These are phyloP conservation scores for Kalanchoe fedtschenkoi DNA, from an alignment of 164 flowering plant genomes.

Conservation along the genomic window DNA sequence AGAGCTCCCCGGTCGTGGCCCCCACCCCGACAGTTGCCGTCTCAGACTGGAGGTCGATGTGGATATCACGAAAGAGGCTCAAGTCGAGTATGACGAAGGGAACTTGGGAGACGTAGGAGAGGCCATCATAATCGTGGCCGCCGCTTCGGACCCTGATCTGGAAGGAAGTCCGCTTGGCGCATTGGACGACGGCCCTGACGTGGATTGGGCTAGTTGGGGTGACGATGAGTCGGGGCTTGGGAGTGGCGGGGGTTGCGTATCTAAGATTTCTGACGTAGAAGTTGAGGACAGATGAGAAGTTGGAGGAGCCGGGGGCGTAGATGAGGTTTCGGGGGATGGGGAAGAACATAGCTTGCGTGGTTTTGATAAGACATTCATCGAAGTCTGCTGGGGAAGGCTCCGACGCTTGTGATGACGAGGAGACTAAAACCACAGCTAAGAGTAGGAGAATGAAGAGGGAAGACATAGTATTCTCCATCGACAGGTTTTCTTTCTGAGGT, in stretches of 20 bases:
- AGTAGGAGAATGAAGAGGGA: too few relatives aligned
- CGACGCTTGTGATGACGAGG: too few relatives aligned
- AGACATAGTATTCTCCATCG: too few relatives aligned
- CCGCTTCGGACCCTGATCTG: constrained; percentile 2
- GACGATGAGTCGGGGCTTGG: background rate
- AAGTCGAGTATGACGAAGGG: constrained; percentile 3
- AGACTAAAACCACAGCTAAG: too few relatives aligned
- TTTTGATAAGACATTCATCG: too few relatives aligned
- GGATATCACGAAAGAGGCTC: background rate
- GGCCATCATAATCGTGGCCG: too few relatives aligned
- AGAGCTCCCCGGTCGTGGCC: constrained; percentile 6
- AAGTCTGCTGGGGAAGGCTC: too few relatives aligned
- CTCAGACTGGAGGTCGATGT: background rate
- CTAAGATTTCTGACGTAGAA: constrained; percentile 3
- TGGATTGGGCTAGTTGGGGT: background rate
- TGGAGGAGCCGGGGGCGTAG: background rate
- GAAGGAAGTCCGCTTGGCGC: background rate
- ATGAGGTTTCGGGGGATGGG: background rate
- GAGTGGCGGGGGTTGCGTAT: background rate
- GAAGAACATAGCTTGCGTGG: too few relatives aligned
- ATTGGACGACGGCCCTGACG: background rate
- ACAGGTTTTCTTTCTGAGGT: too few relatives aligned
- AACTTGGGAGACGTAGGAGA: background rate
- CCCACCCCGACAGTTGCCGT: background rate
- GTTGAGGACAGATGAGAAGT: background rate